Conservation (phyloP, 805 yeast genomes). For the Kodamaea kakaduensis region DNA sequence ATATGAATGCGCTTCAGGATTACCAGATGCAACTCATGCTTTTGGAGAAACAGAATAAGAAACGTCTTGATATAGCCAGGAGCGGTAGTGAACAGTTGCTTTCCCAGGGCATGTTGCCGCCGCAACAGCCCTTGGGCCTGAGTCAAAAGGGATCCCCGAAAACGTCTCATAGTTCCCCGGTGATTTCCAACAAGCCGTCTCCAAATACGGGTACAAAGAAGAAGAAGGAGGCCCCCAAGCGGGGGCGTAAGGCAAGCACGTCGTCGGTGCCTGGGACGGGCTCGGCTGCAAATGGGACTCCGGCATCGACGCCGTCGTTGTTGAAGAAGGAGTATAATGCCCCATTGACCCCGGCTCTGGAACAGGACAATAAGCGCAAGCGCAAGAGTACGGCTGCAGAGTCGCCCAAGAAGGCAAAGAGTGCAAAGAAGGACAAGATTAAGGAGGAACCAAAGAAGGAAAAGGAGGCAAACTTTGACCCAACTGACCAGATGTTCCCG, state of each 20-base stretch:
- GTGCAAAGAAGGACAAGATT: conserved; percentile 21
- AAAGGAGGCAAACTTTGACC: conserved; percentile 17
- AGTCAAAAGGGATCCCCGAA: conserved; percentile 20
- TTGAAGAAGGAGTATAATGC: conserved; percentile 36
- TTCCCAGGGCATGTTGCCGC: conserved; percentile 21
- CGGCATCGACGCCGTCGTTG: conserved; percentile 16
- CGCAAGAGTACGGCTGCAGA: conserved; percentile 28
- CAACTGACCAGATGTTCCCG: conserved; percentile 31
- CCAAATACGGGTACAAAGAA: conserved; percentile 23
- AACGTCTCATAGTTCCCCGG: conserved; percentile 31
- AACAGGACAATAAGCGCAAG: conserved; percentile 29
- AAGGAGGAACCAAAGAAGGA: conserved; percentile 25
- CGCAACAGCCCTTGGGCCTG: conserved; percentile 17
- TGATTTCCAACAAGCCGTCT: conserved; percentile 30
- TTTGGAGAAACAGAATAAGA: conserved; percentile 72
- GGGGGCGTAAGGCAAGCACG: conserved; percentile 31
- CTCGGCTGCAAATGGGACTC: conserved; percentile 6
- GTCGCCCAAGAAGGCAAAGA: conserved; percentile 30
- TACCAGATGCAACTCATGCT: conserved; percentile 76
- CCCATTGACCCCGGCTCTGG: conserved; percentile 42
- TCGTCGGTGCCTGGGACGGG: conserved; percentile 9
- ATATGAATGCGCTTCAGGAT: conserved; percentile 65
- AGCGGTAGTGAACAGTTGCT: conserved; percentile 18
- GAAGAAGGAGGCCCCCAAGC: conserved; percentile 28
- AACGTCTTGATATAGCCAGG: conserved; percentile 54